Percentiles rank a stretch among this genome's conserved stretches.
These are phyloP conservation scores for Rosa hybrid DNA, from an alignment of 331 rosid species.

Conservation along the genomic window DNA sequence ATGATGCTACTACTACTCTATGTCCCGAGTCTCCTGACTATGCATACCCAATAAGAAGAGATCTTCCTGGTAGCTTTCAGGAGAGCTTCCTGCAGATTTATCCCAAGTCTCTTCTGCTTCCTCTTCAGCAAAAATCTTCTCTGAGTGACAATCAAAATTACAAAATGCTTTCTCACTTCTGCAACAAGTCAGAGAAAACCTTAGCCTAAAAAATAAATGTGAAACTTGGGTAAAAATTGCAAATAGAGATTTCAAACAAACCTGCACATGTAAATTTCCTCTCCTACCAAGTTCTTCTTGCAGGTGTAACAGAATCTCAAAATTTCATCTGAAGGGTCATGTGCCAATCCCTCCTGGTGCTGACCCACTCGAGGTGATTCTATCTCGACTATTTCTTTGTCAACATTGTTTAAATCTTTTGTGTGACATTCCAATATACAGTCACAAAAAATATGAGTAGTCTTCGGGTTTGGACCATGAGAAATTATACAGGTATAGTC, in stretches of 20 bases:
- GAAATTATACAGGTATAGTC: slow-evolving; percentile 93
- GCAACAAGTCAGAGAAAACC: slow-evolving; percentile 24
- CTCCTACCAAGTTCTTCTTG: slow-evolving; percentile 49
- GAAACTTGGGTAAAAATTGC: background rate
- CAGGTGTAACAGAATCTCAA: slow-evolving; percentile 49
- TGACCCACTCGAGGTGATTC: slow-evolving; percentile 35
- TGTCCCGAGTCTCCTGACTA: background rate
- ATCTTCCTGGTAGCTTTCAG: slow-evolving; percentile 56
- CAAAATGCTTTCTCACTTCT: slow-evolving; percentile 67
- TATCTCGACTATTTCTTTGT: slow-evolving; percentile 41
- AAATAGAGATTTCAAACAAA: slow-evolving; percentile 28
- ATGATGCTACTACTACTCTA: background rate
- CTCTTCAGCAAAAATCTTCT: slow-evolving; percentile 44
- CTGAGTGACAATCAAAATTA: slow-evolving; percentile 46
- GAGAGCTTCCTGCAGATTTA: slow-evolving; percentile 45
- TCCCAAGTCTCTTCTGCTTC: slow-evolving; percentile 41
- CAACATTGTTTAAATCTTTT: slow-evolving; percentile 48
- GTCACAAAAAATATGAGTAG: slow-evolving; percentile 84
- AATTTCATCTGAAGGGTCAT: slow-evolving; percentile 23
- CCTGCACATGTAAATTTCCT: slow-evolving; percentile 49
- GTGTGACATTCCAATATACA: slow-evolving; percentile 71
- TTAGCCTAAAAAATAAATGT: slow-evolving; percentile 16
- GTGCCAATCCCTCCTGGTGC: slow-evolving; percentile 31
- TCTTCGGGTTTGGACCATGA: slow-evolving; percentile 88
- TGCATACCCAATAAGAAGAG: slow-evolving; percentile 55